Base-by-base conservation (phyloP, 768 basidiomycete genomes). In the Panellus pusillus region DNA sequence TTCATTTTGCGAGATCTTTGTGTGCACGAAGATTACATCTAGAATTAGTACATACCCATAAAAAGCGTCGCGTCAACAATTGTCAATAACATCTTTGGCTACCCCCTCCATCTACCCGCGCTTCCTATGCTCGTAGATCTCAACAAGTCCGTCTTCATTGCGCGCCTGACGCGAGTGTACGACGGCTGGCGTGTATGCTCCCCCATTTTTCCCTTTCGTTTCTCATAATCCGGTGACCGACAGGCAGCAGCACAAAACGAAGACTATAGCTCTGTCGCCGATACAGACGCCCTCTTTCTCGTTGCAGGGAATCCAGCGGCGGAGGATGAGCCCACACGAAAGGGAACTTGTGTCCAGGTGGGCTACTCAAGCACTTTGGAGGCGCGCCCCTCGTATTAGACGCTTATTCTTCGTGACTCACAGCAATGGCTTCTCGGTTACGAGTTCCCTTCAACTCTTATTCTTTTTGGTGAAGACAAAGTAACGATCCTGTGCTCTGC, bases 371-470 rank as follows among this genome's bases (percentile, higher is more conserved):
- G 32, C 55, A 43, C 35, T 24, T 17, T 18, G 50, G 51, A 8
- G 44, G 4, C 52, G 58, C 54, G 55, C 52, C 36, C 41, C 41
- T 48, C 39, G 39, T 20, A 37, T 52, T 19, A 43, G 19, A 40
- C 43, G 44, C 56, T 62, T 45, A 58, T 60, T 64, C 39, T 28
- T 48, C 37, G 17, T 63, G 55, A 60, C 57, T 58, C 50, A 44
- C 60, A 97, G 96, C 95, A 94, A 66, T 97, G 94, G 91, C 78
- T 99, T 15, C 80, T 98, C 36, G 96, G 95, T 13, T 98, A 94
- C 70, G 96, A 99, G 70, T 98, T 98, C 66, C 97, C 96, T 2
- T 93, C 93, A 0, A 98, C 96, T 0, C 76, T 98, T 27, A 79
- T 95, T 53, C 74, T 98, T 17, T 89, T 98, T 63, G 80, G 86